Evolutionary conservation across 176 grass and related monocot genomes (phyloP), one percentile per base, ranked within the genome.

Genomic region (Ensete ventricosum): DNA sequence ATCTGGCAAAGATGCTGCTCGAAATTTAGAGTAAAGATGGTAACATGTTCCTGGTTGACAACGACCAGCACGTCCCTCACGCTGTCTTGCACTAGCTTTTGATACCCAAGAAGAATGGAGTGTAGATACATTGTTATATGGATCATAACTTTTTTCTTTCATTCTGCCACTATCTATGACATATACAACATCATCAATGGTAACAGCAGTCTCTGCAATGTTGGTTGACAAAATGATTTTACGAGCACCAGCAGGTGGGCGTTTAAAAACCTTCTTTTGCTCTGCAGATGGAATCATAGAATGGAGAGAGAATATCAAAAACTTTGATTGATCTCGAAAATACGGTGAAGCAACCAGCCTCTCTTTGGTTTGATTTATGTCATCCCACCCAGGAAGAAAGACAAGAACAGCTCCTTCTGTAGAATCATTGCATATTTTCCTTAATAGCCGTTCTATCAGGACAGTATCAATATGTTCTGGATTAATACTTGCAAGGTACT

Each of bases 131-230:
- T 87, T 91, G 83, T 87, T 98, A 75, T 98, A 93, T 27, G 94
- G 94, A 91, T 98, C 94, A 83, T 98, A 98, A 79, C 86, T 98
- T 86, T 91, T 98, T 78, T 93, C 94, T 84, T 98, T 98, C 94
- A 98, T 98, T 74, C 90, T 84, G 26, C 94, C 94, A 89, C 77
- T 93, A 75, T 93, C 90, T 82, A 98, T 91, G 25, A 98, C 90
- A 81, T 86, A 98, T 62, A 98, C 90, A 64, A 98, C 78, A 82
- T 98, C 94, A 87, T 98, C 90, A 83, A 98, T 98, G 64, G 94
- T 98, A 53, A 98, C 86, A 72, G 94, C 86, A 69, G 90, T 98
- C 88, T 98, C 94, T 51, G 94, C 88, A 73, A 98, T 98, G 81
- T 98, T 98, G 11, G 90, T 98, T 73, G 94, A 98, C 69, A 98